A percentile compares a stretch with the other conserved stretches of the same genome.
phyloP scores from a whole-genome alignment of 2,329 filamentous ascomycete genomes.

The Lachnellula occidentalis region DNA sequence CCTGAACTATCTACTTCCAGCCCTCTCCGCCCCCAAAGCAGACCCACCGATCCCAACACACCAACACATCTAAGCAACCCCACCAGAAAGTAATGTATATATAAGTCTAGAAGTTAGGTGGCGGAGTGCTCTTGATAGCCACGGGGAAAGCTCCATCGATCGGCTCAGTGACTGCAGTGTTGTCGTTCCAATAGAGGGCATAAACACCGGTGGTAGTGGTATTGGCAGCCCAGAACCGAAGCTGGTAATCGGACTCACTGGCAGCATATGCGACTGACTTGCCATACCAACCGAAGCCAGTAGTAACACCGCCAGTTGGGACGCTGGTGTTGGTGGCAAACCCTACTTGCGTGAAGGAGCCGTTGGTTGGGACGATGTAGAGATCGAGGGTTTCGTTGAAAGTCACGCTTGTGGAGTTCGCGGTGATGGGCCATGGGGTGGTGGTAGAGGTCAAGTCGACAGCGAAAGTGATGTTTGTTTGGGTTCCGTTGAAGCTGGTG shows the following conservation, averaged over 20 bases:
- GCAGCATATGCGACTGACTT: conserved; percentile 29
- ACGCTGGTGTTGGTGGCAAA: conserved; percentile 23
- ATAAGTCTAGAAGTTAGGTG: not conserved
- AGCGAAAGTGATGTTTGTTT: conserved; percentile 30
- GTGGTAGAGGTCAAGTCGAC: conserved; percentile 21
- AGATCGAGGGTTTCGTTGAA: conserved; percentile 18
- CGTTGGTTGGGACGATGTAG: conserved; percentile 25
- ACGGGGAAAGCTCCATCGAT: conserved; percentile 15
- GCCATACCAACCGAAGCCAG: conserved; percentile 31
- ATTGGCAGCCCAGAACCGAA: conserved; percentile 23
- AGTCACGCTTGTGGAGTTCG: conserved; percentile 19
- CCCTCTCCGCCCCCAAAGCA: not conserved
- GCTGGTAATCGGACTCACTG: conserved; percentile 16
- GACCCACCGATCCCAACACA: not conserved
- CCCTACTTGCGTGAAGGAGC: conserved; percentile 23
- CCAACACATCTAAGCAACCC: not conserved
- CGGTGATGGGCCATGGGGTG: conserved; percentile 20
- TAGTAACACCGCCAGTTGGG: conserved; percentile 18
- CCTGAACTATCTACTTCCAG: not conserved
- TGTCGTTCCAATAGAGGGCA: conserved; percentile 23
- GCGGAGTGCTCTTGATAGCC: conserved; percentile 20
- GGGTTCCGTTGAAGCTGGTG: conserved; percentile 15
- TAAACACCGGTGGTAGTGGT: conserved; percentile 22
- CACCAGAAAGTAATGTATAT: not conserved
- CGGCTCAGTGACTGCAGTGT: not conserved